Evolutionary conservation across 169 alveolate species (phyloP), one percentile per base, ranked within the genome.

Genomic region (Plasmodium ovale): DNA sequence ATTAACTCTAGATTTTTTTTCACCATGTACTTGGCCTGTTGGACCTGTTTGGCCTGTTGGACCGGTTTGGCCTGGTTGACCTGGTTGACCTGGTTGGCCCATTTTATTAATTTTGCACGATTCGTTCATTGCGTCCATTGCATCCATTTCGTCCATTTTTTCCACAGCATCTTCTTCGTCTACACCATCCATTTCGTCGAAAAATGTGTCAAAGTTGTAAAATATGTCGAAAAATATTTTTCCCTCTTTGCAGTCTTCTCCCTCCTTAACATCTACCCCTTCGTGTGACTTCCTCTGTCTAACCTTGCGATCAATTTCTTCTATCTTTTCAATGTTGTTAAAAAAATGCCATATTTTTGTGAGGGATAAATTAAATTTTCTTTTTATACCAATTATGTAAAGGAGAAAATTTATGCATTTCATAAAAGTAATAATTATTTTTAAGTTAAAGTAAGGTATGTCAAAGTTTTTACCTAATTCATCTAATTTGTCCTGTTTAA

Each of bases 371-470:
- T 85, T 85, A n/a, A 85, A 85, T 29, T 85, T 85, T 42, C 91
- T 85, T 25, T 85, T 85, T 10, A 85, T 85, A 19, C 91, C 91
- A 19, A 85, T 69, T 64, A 85, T 85, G 44, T 85, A 85, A 0
- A 85, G 1, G 5, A 85, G 33, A 33, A 56, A 85, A 10, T 85
- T 85, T 2, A 85, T 67, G 29, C 91, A 85, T 31, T 85, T 85
- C 91, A 85, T 85, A 58, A 69, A 85, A 19, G 87, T 85, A 23
- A 85, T 85, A 16, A 85, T 68, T n/a, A 85, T 58, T 69, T 85
- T 85, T 7, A 85, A 49, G 29, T 85, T 85, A 68, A 39, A 68
- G 1, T 42, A 25, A 3, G 91, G 91, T 9, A 21, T 4, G 1
- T 42, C 0, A 35, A 85, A 85, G 29, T 69, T 54, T 16, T 21